phyloP scores from a whole-genome alignment of 2,329 filamentous ascomycete species.

The Curvularia spicifera region DNA sequence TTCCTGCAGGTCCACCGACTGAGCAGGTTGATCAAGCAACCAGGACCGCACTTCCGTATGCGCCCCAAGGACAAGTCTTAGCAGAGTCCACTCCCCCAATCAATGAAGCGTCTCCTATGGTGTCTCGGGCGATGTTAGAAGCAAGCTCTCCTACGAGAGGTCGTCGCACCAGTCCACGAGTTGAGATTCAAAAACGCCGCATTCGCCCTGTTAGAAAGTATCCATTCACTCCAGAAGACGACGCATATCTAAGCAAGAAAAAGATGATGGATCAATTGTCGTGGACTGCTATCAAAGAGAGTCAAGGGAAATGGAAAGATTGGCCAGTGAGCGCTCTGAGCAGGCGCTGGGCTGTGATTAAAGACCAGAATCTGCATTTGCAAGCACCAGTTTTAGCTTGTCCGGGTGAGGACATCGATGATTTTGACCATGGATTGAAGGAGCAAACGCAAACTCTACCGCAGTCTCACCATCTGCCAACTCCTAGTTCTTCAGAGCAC shows the following conservation, averaged over 20 bases:
- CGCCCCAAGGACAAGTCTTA: neutral
- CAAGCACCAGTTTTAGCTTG: neutral
- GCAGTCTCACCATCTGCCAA: conserved; percentile 34
- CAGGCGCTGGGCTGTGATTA: conserved; percentile 27
- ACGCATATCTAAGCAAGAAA: conserved; percentile 46
- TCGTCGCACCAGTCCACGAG: conserved; percentile 23
- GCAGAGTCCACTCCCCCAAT: neutral
- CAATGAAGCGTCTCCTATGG: neutral
- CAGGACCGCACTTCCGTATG: neutral
- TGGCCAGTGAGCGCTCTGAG: conserved; percentile 26
- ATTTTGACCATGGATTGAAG: neutral
- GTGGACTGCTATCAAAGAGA: conserved; percentile 33
- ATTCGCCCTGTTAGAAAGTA: conserved; percentile 13
- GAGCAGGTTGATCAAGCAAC: neutral
- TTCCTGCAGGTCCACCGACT: conserved; percentile 2
- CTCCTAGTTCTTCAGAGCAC: conserved; percentile 36
- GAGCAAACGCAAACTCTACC: conserved; percentile 3
- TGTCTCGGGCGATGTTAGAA: neutral
- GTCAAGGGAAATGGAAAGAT: conserved; percentile 28
- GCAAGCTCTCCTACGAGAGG: conserved; percentile 1
- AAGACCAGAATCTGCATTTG: conserved; percentile 16
- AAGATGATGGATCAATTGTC: conserved; percentile 33
- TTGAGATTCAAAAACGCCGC: conserved; percentile 17
- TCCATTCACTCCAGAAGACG: conserved; percentile 43
- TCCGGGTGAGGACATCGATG: neutral